Conservation (phyloP, 345 rosid genomes). For the Euphorbia tirucalli region DNA sequence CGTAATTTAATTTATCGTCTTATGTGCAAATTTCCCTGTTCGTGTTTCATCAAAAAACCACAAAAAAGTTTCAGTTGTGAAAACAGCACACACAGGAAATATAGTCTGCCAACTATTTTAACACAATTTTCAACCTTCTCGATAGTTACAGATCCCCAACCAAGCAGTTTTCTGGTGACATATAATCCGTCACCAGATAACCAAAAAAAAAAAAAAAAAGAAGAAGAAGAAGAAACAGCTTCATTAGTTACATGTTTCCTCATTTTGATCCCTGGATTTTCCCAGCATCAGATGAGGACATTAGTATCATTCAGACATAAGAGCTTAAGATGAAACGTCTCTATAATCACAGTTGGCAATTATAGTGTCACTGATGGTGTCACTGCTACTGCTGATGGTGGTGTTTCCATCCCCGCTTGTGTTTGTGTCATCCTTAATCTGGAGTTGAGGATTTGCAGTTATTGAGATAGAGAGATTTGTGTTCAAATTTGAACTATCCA, state of each 20-base stretch:
- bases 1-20: not conserved
- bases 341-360: constrained; percentile 25
- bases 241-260: not conserved
- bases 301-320: no score
- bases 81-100: not conserved
- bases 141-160: not conserved
- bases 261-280: not conserved
- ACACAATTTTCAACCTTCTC: not conserved
- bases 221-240: not conserved
- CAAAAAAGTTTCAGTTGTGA: not conserved
- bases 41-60: no score
- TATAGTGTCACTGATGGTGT: constrained; percentile 49
- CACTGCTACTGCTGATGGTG: constrained; percentile 46
- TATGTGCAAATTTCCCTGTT: not conserved
- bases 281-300: not conserved
- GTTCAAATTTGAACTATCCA: constrained; percentile 9
- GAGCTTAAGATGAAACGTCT: constrained; percentile 27
- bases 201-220: not conserved
- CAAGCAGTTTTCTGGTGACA: not conserved
- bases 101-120: not conserved
- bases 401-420: constrained; percentile 46
- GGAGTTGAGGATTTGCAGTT: constrained; percentile 24
- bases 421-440: constrained; percentile 28
- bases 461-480: constrained; percentile 38
- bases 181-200: not conserved